A percentile compares a stretch with the other conserved stretches of the same genome.
These are phyloP conservation scores for cucumber (Cucumis sativus) DNA, from an alignment of 306 rosid genomes.

Conservation along the genomic window DNA sequence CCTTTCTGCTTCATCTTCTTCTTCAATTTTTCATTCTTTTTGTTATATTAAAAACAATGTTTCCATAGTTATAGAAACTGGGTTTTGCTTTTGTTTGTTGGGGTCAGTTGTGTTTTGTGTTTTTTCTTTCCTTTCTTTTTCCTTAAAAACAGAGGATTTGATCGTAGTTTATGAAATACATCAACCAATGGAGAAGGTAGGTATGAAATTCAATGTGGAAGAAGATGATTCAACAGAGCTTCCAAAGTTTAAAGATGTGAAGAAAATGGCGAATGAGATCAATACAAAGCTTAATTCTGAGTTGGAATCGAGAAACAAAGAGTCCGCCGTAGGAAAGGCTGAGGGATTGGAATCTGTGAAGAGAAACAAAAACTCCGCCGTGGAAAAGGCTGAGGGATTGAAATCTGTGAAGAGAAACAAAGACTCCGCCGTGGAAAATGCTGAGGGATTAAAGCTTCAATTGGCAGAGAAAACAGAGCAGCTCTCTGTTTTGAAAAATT, in stretches of 20 bases:
- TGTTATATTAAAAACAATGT: not conserved
- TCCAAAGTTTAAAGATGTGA: constrained; percentile 17
- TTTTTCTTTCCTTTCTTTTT: too few species aligned
- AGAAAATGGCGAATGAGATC: constrained; percentile 9
- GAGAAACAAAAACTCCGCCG: not conserved
- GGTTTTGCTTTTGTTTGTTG: not conserved
- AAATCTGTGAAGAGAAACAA: not conserved
- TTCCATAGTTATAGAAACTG: not conserved
- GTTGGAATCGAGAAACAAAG: constrained; percentile 17
- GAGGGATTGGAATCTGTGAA: not conserved
- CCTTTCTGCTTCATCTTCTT: not conserved
- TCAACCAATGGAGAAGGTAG: not conserved
- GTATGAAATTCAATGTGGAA: constrained; percentile 5
- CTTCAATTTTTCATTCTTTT: not conserved
- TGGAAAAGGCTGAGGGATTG: not conserved
- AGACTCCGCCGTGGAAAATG: not conserved
- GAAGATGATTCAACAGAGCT: constrained; percentile 20
- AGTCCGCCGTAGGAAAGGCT: not conserved
- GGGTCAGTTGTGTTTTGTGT: not conserved
- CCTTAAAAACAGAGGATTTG: not conserved
- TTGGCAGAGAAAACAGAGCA: not conserved
- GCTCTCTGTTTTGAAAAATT: constrained; percentile 19
- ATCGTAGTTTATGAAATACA: not conserved
- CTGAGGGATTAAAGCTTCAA: not conserved
- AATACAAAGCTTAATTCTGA: constrained; percentile 5